These are phyloP conservation scores for Coemansia sp. DNA, from an alignment of 192 early-diverging fungal genomes.

Conservation along the genomic window DNA sequence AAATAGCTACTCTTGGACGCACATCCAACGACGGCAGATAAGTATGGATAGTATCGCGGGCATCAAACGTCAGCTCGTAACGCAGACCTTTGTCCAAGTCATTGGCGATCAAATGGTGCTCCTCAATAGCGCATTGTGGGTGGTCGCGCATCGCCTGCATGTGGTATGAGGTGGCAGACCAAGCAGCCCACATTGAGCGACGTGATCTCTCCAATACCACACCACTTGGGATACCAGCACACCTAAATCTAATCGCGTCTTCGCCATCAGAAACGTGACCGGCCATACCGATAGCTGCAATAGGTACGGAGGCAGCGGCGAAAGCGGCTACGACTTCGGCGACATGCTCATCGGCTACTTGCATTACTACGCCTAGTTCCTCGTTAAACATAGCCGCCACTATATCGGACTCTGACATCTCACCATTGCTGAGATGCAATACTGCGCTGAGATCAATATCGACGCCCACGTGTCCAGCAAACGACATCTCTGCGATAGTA, in stretches of 20 bases:
- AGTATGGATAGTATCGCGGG: slow-evolving; percentile 35
- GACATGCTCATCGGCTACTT: slow-evolving; percentile 65
- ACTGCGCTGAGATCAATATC: slow-evolving; percentile 66
- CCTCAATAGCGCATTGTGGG: slow-evolving; percentile 80
- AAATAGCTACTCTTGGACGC: slow-evolving; percentile 88
- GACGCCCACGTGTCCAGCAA: slow-evolving; percentile 91
- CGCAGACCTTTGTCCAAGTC: slow-evolving; percentile 78
- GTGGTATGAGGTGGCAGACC: slow-evolving; percentile 89
- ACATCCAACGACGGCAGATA: slow-evolving; percentile 9
- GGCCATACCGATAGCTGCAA: slow-evolving; percentile 64
- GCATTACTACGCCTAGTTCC: slow-evolving; percentile 96
- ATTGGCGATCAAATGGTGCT: slow-evolving; percentile 75
- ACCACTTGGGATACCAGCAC: slow-evolving; percentile 19
- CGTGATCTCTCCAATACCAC: slow-evolving; percentile 64
- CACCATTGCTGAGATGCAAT: background rate
- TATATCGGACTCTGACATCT: slow-evolving; percentile 38
- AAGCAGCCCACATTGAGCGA: slow-evolving; percentile 74
- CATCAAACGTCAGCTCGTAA: slow-evolving; percentile 80
- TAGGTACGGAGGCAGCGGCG: slow-evolving; percentile 53
- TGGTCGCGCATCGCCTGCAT: slow-evolving; percentile 94
- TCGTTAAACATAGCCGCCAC: slow-evolving; percentile 88
- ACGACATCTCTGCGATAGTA: slow-evolving; percentile 94
- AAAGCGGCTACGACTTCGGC: slow-evolving; percentile 53
- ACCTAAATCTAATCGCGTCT: slow-evolving; percentile 59
- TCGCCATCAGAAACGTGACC: slow-evolving; percentile 9